Conservation (phyloP, 352 stramenopile species). For the Phytophthora multivora region DNA sequence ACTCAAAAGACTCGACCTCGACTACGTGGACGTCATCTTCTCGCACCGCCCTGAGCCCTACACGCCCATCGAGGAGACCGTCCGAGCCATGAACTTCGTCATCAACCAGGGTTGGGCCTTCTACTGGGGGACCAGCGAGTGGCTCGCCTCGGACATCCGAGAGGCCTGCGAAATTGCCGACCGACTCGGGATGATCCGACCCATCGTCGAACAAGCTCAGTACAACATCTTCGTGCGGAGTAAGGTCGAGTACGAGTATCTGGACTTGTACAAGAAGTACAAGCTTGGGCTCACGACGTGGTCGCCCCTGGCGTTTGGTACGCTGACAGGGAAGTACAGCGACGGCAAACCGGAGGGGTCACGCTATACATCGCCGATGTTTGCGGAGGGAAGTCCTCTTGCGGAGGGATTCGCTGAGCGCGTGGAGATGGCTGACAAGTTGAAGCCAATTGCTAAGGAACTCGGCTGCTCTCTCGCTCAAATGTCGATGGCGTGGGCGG, state of each 20-base stretch:
- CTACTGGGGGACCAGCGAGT: slow-evolving; percentile 9
- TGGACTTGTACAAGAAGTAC: slow-evolving; percentile 25
- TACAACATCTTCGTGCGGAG: slow-evolving; percentile 44
- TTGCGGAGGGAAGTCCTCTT: slow-evolving; percentile 3
- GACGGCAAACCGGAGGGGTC: slow-evolving; percentile 6
- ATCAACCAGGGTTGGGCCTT: slow-evolving; percentile 7
- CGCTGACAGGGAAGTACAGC: slow-evolving; percentile 7
- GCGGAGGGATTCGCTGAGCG: slow-evolving; percentile 11
- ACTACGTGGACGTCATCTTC: slow-evolving; percentile 9
- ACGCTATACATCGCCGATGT: slow-evolving; percentile 4
- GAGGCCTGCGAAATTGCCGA: slow-evolving; percentile 47
- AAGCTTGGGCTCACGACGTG: slow-evolving; percentile 12
- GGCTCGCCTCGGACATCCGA: slow-evolving; percentile 23
- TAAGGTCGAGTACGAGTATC: slow-evolving; percentile 23
- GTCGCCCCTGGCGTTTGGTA: slow-evolving; percentile 8
- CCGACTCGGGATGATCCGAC: slow-evolving; percentile 34
- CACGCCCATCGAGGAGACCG: neutral
- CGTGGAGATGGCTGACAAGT: slow-evolving; percentile 30
- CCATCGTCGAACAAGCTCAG: slow-evolving; percentile 43
- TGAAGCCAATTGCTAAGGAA: slow-evolving; percentile 46
- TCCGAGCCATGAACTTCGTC: neutral
- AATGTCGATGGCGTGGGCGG: slow-evolving; percentile 57
- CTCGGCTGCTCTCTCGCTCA: slow-evolving; percentile 23
- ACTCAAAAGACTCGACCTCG: neutral
- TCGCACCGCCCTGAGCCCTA: slow-evolving; percentile 1